Conservation (phyloP, 768 basidiomycete genomes). For the Hysterangium stoloniferum region DNA sequence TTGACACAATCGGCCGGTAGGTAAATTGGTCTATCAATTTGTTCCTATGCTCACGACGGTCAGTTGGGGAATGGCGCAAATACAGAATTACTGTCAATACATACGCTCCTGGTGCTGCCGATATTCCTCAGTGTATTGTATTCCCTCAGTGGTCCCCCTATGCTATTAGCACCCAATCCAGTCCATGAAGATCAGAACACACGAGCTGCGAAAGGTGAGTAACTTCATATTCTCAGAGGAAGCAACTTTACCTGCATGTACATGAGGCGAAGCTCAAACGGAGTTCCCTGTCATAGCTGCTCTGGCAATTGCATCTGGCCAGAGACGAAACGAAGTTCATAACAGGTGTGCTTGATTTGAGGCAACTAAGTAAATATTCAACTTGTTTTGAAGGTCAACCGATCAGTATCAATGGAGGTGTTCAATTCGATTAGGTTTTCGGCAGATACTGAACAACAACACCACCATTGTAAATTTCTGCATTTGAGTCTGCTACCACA, state of each 20-base stretch:
- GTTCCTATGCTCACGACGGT: no score
- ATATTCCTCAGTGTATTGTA: conserved; percentile 4
- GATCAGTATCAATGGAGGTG: conserved; percentile 6
- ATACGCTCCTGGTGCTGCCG: conserved; percentile 8
- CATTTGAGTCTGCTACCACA: no score
- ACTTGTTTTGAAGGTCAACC: not conserved
- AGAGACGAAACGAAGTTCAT: conserved; percentile 10
- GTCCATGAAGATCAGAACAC: conserved; percentile 14
- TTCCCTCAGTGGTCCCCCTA: not conserved
- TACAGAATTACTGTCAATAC: conserved; percentile 16
- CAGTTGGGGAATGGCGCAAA: conserved; percentile 29
- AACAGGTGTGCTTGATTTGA: conserved; percentile 12
- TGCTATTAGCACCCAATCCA: conserved; percentile 16
- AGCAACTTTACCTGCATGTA: not conserved
- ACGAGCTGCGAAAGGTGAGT: conserved; percentile 3
- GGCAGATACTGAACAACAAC: no score
- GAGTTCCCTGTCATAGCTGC: conserved; percentile 5
- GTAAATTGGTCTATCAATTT: no score
- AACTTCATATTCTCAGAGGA: not conserved
- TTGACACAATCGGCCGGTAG: conserved; percentile 20
- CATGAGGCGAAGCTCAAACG: not conserved
- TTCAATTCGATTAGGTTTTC: conserved; percentile 2
- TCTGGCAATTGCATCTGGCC: conserved; percentile 11
- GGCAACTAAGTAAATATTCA: not conserved
- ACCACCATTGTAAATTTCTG: no score